Percentiles rank a stretch among this genome's conserved stretches.
phyloP scores from a whole-genome alignment of 805 yeast species.

The Yamadazyma akitaensis region DNA sequence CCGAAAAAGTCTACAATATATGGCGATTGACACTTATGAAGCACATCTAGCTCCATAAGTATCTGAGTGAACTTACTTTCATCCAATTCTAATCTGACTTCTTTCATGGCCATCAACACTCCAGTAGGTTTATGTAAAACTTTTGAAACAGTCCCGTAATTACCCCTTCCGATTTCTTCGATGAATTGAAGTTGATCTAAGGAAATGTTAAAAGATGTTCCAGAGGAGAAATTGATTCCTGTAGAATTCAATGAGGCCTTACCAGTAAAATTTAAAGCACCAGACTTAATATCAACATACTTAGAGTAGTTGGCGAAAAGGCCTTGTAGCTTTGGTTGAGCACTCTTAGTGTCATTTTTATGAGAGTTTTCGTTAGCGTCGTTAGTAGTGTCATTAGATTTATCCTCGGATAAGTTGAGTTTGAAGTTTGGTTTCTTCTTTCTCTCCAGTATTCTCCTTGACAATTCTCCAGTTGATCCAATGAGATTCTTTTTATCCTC shows the following conservation, averaged over 20 bases:
- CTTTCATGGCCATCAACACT: conserved; percentile 95
- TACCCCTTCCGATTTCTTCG: conserved; percentile 92
- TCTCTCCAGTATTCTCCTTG: conserved; percentile 37
- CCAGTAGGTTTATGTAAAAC: conserved; percentile 92
- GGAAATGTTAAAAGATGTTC: conserved; percentile 81
- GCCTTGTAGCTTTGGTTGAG: conserved; percentile 46
- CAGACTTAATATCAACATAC: conserved; percentile 88
- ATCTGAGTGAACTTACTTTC: conserved; percentile 93
- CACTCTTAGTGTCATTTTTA: conserved; percentile 10
- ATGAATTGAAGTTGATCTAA: conserved; percentile 78
- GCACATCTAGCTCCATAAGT: conserved; percentile 90
- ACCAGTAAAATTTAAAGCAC: conserved; percentile 87
- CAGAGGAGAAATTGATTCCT: conserved; percentile 88
- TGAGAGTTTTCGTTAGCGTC: conserved; percentile 4
- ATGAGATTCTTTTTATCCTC: conserved; percentile 7
- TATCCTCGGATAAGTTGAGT: conserved; percentile 25
- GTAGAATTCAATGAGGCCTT: conserved; percentile 88
- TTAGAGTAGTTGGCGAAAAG: conserved; percentile 81
- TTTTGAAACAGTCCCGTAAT: conserved; percentile 93
- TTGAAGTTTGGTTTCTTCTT: conserved; percentile 39
- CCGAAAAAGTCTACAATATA: conserved; percentile 96
- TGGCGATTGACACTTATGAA: conserved; percentile 87
- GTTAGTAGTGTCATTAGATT: conserved; percentile 1
- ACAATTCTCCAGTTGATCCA: conserved; percentile 31
- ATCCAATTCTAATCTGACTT: conserved; percentile 87